Conservation (phyloP, 805 yeast species). For the Wickerhamiella alocasiicola region DNA sequence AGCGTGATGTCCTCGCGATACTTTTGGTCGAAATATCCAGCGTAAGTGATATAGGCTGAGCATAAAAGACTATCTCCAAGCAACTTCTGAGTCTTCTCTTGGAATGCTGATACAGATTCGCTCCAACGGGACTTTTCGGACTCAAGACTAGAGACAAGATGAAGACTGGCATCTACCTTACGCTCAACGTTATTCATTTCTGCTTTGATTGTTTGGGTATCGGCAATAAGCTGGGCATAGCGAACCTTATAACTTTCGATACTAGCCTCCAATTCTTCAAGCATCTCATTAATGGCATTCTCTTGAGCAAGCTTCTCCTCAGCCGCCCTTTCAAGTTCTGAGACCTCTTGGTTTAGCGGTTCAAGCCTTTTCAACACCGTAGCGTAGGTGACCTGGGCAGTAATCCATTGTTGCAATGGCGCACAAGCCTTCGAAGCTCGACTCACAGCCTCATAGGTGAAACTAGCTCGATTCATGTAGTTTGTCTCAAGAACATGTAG, state of each 20-base stretch:
- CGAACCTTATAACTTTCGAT: slow-evolving; percentile 54
- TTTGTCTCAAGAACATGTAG: slow-evolving; percentile 43
- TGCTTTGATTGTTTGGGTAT: slow-evolving; percentile 57
- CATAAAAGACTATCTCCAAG: slow-evolving; percentile 56
- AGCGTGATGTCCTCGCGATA: slow-evolving; percentile 30
- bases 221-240: slow-evolving; percentile 66
- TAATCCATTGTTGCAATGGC: slow-evolving; percentile 78
- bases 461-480: slow-evolving; percentile 52
- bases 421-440: slow-evolving; percentile 95
- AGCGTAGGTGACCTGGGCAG: slow-evolving; percentile 75
- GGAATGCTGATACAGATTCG: slow-evolving; percentile 41
- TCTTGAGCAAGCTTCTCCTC: slow-evolving; percentile 53
- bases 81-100: slow-evolving; percentile 33
- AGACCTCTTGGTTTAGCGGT: slow-evolving; percentile 61
- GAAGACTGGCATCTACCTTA: slow-evolving; percentile 50
- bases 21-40: slow-evolving; percentile 45
- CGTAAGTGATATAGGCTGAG: slow-evolving; percentile 49
- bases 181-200: slow-evolving; percentile 53
- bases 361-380: slow-evolving; percentile 55
- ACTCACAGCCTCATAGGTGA: slow-evolving; percentile 58
- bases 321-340: slow-evolving; percentile 45
- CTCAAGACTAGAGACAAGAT: slow-evolving; percentile 49
- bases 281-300: slow-evolving; percentile 70
- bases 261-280: slow-evolving; percentile 53
- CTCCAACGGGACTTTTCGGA: slow-evolving; percentile 68